A percentile compares a stretch with the other conserved stretches of the same genome.
Evolutionary conservation across 148 eudicot species (phyloP).

Genomic region (Silene uniflora): DNA sequence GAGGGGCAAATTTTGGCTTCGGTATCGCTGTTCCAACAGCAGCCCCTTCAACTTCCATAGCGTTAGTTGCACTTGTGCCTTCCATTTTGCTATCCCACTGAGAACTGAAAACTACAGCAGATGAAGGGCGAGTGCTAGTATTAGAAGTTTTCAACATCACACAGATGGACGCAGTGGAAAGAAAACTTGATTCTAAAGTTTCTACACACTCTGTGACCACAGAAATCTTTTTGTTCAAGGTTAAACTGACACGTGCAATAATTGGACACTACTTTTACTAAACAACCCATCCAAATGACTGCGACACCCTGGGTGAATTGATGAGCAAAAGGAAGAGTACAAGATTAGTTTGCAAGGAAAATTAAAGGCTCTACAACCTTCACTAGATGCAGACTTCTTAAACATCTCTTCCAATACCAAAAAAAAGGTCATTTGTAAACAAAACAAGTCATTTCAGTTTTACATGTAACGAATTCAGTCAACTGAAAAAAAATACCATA

Average conservation of each 20-base stretch:
- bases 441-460: not conserved
- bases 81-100: slow-evolving; percentile 3
- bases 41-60: slow-evolving; percentile 51
- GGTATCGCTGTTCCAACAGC: slow-evolving; percentile 25
- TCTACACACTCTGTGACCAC: not conserved
- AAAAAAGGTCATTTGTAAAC: not conserved
- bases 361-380: not conserved
- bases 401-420: not conserved
- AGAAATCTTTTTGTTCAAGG: not conserved
- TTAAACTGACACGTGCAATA: not conserved
- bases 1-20: slow-evolving; percentile 55
- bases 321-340: not conserved
- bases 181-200: not conserved
- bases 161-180: not conserved
- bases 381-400: no score
- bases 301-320: no score
- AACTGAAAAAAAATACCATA: not conserved
- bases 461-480: not conserved
- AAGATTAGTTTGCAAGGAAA: not conserved
- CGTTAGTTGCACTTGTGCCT: slow-evolving; percentile 20
- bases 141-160: no score
- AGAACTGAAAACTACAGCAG: not conserved
- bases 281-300: no score
- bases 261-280: no score
- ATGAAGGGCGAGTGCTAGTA: not conserved